phyloP scores from a whole-genome alignment of 768 basidiomycete genomes.

The Cystobasidium tubakii region DNA sequence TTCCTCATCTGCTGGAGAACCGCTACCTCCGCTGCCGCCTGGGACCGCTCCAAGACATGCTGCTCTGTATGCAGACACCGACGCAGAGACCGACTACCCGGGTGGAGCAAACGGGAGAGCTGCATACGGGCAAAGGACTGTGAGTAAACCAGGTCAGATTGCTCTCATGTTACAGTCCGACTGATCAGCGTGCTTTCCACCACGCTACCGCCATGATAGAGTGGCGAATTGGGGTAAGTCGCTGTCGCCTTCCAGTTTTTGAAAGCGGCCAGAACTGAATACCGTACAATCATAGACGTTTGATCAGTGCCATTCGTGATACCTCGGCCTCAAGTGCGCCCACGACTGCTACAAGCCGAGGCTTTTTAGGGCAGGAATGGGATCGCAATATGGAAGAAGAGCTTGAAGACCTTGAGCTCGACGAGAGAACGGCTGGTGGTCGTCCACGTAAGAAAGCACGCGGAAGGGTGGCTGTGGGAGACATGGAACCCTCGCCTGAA shows the following conservation, averaged over 20 bases:
- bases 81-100: slow-evolving; percentile 33
- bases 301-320: slow-evolving; percentile 43
- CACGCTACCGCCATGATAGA: neutral
- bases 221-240: slow-evolving; percentile 38
- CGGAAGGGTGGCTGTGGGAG: slow-evolving; percentile 39
- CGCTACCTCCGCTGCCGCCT: slow-evolving; percentile 2
- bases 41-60: neutral
- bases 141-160: neutral
- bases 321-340: slow-evolving; percentile 45
- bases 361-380: slow-evolving; percentile 63
- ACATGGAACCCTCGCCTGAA: slow-evolving; percentile 49
- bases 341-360: slow-evolving; percentile 47
- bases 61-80: slow-evolving; percentile 25
- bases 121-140: neutral
- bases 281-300: slow-evolving; percentile 25
- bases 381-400: slow-evolving; percentile 63
- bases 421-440: slow-evolving; percentile 46
- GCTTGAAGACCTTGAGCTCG: slow-evolving; percentile 66
- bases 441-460: slow-evolving; percentile 32
- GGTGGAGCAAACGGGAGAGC: slow-evolving; percentile 23
- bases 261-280: neutral
- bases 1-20: neutral
- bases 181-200: neutral
- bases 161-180: neutral
- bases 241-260: neutral